Conservation (phyloP, 192 early-diverging fungal genomes). For the Podila epicladia region DNA sequence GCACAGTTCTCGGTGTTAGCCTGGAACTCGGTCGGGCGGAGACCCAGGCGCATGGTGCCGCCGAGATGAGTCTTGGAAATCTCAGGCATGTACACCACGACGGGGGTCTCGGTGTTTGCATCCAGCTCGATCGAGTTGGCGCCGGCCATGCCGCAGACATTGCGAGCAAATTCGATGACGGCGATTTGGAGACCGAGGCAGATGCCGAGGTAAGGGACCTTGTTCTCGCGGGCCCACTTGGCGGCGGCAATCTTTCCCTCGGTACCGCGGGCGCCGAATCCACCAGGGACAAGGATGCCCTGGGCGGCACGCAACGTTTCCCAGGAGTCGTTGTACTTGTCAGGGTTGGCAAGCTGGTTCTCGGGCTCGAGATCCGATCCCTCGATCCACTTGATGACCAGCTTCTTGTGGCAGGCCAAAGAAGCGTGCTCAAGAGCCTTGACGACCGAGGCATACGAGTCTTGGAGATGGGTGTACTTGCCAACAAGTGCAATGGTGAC, state of each 20-base stretch:
- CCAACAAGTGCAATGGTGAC: slow-evolving; percentile 93
- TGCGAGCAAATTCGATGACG: slow-evolving; percentile 95
- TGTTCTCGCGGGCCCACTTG: slow-evolving; percentile 97
- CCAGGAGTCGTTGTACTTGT: slow-evolving; percentile 96
- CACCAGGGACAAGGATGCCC: slow-evolving; percentile 96
- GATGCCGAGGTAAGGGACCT: slow-evolving; percentile 97
- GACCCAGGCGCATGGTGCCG: slow-evolving; percentile 95
- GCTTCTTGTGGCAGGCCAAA: slow-evolving; percentile 83
- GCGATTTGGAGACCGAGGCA: slow-evolving; percentile 97
- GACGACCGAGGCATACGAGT: slow-evolving; percentile 95
- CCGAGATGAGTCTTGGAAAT: slow-evolving; percentile 92
- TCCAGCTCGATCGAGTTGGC: slow-evolving; percentile 92
- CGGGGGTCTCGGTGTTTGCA: slow-evolving; percentile 72
- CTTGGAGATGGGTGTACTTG: slow-evolving; percentile 95
- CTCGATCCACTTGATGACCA: slow-evolving; percentile 92
- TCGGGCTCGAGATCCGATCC: slow-evolving; percentile 86
- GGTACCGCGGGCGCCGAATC: slow-evolving; percentile 93
- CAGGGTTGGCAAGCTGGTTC: slow-evolving; percentile 74
- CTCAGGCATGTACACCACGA: slow-evolving; percentile 98
- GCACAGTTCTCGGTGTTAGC: slow-evolving; percentile 65
- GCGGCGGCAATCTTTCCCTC: slow-evolving; percentile 95
- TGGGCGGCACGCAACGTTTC: slow-evolving; percentile 84
- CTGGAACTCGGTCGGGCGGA: slow-evolving; percentile 81
- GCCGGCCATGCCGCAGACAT: slow-evolving; percentile 79
- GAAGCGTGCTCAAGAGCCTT: slow-evolving; percentile 96